Base-by-base conservation (phyloP, 2,329 filamentous ascomycete genomes). In the Ceratocystis cubensis region DNA sequence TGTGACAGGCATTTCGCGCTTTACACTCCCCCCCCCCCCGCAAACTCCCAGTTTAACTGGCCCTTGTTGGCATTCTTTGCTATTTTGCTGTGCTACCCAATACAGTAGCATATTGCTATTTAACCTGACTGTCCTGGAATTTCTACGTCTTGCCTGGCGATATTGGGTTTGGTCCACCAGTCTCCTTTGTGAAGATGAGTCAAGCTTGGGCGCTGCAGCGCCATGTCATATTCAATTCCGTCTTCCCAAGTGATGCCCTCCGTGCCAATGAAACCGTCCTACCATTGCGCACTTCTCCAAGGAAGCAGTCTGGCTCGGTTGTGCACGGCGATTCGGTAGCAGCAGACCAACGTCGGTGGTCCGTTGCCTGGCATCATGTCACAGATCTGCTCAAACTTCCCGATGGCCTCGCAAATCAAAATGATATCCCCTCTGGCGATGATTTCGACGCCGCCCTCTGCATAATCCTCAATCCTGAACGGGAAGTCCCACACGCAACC, bases 291-390 rank as follows among this genome's bases (percentile, higher is more conserved):
- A 65, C 66, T 15, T 68, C 66, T 13, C 66, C 66, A 10, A 46
- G 66, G 20, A 68, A 68, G 50, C 57, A 65, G 22, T 30, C 59
- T 17, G 44, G n/a, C 25, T 44, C 61, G 7, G 45, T 48, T 3
- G 63, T 61, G 10, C 63, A 30, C 22, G 50, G 61, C 61, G 66
- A 68, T 37, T 64, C 66, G 17, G 67, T 63, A 33, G 70, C 72
- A 44, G 74, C 76, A 68, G 79, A 84, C 69, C 84, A 86, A 74
- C 77, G 79, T 65, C 78, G 78, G 69, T 85, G 81, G 78, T 83
- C 86, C 71, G 76, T 81, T 69, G 82, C 84, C 67, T 87, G 85
- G 85, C 81, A 84, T 71, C 75, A 78, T 33, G 83, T 86, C 68
- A 86, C 84, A 17, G 78, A 81, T 37, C 77, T 77, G 44, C 81